These are phyloP conservation scores for Chondrus crispus DNA, from an alignment of 23 red algal species.

Conservation along the genomic window DNA sequence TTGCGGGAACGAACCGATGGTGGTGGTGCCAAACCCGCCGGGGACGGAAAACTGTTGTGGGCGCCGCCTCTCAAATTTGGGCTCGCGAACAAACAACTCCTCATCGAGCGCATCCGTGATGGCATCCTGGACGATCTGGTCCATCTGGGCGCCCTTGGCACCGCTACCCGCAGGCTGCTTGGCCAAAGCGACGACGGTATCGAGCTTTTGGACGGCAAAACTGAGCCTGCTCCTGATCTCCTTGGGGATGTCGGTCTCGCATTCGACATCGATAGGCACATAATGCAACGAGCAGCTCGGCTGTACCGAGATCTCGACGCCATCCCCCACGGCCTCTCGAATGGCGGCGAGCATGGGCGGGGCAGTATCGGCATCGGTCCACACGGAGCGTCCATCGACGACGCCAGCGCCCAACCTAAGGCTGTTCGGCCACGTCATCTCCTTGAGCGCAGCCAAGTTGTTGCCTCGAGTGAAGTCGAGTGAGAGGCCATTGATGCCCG, in stretches of 20 bases:
- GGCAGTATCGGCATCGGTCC: slow-evolving; percentile 30
- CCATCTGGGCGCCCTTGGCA: neutral
- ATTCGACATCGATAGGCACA: slow-evolving; percentile 62
- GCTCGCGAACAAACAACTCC: slow-evolving; percentile 13
- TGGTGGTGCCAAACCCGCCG: slow-evolving; percentile 69
- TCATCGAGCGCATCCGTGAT: slow-evolving; percentile 25
- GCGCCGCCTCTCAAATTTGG: slow-evolving; percentile 54
- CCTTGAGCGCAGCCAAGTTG: slow-evolving; percentile 61
- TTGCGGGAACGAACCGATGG: slow-evolving; percentile 89
- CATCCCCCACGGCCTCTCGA: neutral
- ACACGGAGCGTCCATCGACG: slow-evolving; percentile 86
- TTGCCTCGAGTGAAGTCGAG: slow-evolving; percentile 74
- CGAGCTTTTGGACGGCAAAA: slow-evolving; percentile 88
- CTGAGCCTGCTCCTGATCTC: slow-evolving; percentile 37
- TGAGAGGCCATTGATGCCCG: slow-evolving; percentile 39
- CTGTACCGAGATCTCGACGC: slow-evolving; percentile 28
- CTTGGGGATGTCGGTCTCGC: slow-evolving; percentile 45
- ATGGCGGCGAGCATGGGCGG: neutral
- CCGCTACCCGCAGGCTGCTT: neutral
- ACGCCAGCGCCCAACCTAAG: slow-evolving; percentile 62
- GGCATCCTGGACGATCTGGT: neutral
- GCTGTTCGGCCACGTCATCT: slow-evolving; percentile 21
- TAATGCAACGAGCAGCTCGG: slow-evolving; percentile 88
- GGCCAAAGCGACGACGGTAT: slow-evolving; percentile 30
- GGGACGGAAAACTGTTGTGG: slow-evolving; percentile 58